Base-by-base conservation (phyloP, 2,329 filamentous ascomycete genomes). In the Incumbomyces delicatus region DNA sequence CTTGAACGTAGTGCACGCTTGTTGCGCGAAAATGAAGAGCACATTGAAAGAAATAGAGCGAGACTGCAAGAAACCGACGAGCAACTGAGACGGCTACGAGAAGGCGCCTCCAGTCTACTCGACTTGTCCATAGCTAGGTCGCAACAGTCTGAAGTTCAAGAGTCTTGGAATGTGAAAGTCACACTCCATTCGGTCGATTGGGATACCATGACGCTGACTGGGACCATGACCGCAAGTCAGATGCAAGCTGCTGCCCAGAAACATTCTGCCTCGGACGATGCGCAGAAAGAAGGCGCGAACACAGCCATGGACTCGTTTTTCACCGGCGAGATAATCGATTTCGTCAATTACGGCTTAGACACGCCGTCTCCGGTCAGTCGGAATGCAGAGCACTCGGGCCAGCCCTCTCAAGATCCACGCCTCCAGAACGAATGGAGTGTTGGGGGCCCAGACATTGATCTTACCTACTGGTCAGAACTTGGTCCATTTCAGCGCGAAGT, bases 211-310 rank as follows among this genome's bases (percentile, higher is more conserved):
- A 77, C 76, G 0, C 61, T 84, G 14, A 76, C 77, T 17, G 80
- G 80, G 3, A 83, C 78, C 6, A 84, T 84, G 80, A 78, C 82
- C 62, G 80, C 80, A 3, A 82, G 80, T 63, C 80, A 83, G 54
- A 79, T 82, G 11, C 48, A 36, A 44, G 29, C 47, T 48, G 3
- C 17, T n/a, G 29, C 7, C 6, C 17, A 31, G 13, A 17, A 38
- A 5, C 14, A 22, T 20, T 2, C 30, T 34, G 34, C 32, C 16
- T 18, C 20, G 13, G 10, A 20, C 29, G 22, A 27, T 8, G 22
- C 22, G 22, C 22, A 27, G 22, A 27, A 27, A 27, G 22, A 8
- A 27, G 22, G 22, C 34, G 27, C 36, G 11, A 63, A 64, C 42
- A 66, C 67, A 13, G 70, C 71, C 49, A 83, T 83, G 47, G 76